Conservation (phyloP, 164 flowering plant species). For the Tetracentron sinense region DNA sequence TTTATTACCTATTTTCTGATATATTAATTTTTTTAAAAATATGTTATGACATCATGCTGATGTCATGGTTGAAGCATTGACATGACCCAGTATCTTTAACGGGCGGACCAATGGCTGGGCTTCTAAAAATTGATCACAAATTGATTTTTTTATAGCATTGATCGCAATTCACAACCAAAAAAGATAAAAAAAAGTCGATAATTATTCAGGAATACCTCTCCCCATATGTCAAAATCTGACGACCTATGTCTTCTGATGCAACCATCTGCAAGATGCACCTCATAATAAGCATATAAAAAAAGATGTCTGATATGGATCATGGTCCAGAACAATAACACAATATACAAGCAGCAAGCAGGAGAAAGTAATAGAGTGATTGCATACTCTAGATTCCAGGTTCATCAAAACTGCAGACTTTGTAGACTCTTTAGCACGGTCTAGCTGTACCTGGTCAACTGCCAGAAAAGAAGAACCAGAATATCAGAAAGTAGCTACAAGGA, state of each 20-base stretch:
- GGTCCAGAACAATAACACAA: background rate
- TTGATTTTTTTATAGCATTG: too few species aligned
- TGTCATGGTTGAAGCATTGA: too few species aligned
- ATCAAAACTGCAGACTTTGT: conserved; percentile 64
- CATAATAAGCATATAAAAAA: background rate
- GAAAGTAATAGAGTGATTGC: background rate
- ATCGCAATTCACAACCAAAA: too few species aligned
- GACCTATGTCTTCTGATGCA: conserved; percentile 68
- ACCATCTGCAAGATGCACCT: conserved; percentile 41
- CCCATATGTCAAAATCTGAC: conserved; percentile 69
- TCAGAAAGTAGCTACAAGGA: background rate
- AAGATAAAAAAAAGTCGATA: background rate
- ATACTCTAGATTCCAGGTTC: conserved; percentile 43
- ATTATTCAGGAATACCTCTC: conserved; percentile 66
- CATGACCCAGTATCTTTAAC: too few species aligned
- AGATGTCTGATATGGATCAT: too few species aligned
- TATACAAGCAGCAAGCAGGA: background rate
- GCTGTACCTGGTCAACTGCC: conserved; percentile 52
- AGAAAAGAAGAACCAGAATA: background rate
- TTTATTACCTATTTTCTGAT: too few species aligned
- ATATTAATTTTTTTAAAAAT: too few species aligned
- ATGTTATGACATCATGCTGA: too few species aligned
- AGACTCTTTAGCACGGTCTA: conserved; percentile 63
- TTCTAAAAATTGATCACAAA: too few species aligned
- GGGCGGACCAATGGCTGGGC: too few species aligned